Conservation (phyloP, 176 grass and related monocot genomes). For the Saccharum spontaneum region DNA sequence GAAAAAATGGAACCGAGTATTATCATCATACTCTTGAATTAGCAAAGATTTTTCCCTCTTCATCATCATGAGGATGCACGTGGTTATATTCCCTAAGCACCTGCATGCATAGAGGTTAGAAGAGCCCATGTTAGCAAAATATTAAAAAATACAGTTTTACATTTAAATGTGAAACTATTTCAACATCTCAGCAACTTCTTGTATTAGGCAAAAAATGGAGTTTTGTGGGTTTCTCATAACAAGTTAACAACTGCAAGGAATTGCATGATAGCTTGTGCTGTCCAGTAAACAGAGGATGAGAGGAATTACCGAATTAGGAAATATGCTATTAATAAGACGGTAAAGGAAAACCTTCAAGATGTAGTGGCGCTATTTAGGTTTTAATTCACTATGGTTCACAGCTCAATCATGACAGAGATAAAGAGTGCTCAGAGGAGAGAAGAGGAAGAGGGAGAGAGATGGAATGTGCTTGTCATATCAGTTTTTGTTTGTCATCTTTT, state of each 20-base stretch:
- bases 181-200: not conserved
- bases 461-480: not conserved
- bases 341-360: conserved; percentile 1
- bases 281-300: not conserved
- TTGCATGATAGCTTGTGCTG: not conserved
- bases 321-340: not conserved
- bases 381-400: not conserved
- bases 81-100: conserved; percentile 97
- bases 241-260: not conserved
- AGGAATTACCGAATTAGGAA: not conserved
- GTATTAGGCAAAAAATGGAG: conserved; percentile 4
- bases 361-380: not conserved
- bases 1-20: not conserved
- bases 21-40: conserved; percentile 83
- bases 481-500: not conserved
- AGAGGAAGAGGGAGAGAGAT: not conserved
- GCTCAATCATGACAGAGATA: not conserved
- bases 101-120: conserved; percentile 39
- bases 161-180: conserved; percentile 20
- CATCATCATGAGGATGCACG: conserved; percentile 93
- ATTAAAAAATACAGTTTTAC: not conserved
- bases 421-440: not conserved
- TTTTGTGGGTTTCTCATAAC: not conserved
- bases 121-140: not conserved
- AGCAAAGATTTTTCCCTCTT: conserved; percentile 93